phyloP scores from a whole-genome alignment of 208 protist species.

The Leptomonas pyrrhocoris region DNA sequence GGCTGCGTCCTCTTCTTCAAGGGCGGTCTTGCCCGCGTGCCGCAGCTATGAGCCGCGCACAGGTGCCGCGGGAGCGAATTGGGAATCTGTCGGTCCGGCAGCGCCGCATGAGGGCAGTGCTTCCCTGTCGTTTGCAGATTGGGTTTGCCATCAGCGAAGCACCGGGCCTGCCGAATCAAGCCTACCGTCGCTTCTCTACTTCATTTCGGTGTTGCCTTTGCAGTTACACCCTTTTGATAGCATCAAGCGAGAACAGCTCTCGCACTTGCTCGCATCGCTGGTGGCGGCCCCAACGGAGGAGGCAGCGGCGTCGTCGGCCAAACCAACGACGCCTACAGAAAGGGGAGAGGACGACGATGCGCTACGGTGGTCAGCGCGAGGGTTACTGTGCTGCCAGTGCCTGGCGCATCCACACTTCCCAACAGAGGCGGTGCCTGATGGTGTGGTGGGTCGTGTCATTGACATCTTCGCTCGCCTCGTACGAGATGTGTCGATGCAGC shows the following conservation, averaged over 20 bases:
- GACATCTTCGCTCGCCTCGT: slow-evolving; percentile 50
- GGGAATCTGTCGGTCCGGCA: not conserved
- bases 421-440: slow-evolving; percentile 41
- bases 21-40: not conserved
- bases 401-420: slow-evolving; percentile 63
- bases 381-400: slow-evolving; percentile 53
- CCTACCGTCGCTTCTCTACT: slow-evolving; percentile 17
- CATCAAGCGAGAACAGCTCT: slow-evolving; percentile 22
- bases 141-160: slow-evolving; percentile 1
- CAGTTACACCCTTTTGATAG: slow-evolving; percentile 48
- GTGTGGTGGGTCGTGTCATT: slow-evolving; percentile 47
- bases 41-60: slow-evolving; percentile 20
- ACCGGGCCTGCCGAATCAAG: not conserved
- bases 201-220: slow-evolving; percentile 40
- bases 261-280: slow-evolving; percentile 36
- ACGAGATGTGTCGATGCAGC: slow-evolving; percentile 30
- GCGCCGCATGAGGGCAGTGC: not conserved
- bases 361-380: slow-evolving; percentile 27
- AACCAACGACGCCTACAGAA: no score
- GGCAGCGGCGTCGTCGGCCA: not conserved
- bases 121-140: slow-evolving; percentile 8
- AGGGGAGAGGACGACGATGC: not conserved
- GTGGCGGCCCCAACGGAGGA: not conserved
- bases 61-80: not conserved
- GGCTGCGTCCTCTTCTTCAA: not conserved